Percentiles rank a stretch among this genome's conserved stretches.
Conservation (phyloP, 805 yeast species). For the Lipomyces anomalus region DNA sequence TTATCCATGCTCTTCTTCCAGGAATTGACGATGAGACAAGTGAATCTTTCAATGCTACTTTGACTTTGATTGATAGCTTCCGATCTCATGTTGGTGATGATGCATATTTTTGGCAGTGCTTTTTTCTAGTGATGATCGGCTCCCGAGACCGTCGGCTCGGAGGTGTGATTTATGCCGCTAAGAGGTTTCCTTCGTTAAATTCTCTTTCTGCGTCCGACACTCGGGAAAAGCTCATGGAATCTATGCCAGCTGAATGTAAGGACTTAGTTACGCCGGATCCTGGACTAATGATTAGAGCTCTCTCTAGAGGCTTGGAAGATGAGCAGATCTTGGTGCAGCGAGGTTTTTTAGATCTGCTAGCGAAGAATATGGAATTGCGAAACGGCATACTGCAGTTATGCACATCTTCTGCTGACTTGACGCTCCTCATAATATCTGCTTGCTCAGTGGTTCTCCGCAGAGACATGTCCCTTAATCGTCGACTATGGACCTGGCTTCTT, state of each 20-base stretch:
- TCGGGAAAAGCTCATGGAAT: conserved; percentile 22
- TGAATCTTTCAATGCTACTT: conserved; percentile 63
- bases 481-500: conserved; percentile 88
- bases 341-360: conserved; percentile 78
- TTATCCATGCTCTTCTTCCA: conserved; percentile 69
- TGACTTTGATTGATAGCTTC: conserved; percentile 56
- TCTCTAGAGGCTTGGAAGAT: conserved; percentile 62
- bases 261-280: conserved; percentile 70
- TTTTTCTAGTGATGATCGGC: conserved; percentile 68
- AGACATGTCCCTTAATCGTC: conserved; percentile 91
- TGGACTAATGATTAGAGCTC: conserved; percentile 69
- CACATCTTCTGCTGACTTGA: conserved; percentile 49
- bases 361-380: conserved; percentile 59
- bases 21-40: conserved; percentile 91
- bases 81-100: conserved; percentile 56
- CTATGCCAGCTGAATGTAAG: conserved; percentile 46
- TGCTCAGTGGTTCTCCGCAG: conserved; percentile 64
- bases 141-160: conserved; percentile 79
- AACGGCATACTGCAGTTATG: conserved; percentile 50
- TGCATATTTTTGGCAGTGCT: conserved; percentile 77
- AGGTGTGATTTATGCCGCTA: conserved; percentile 68
- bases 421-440: conserved; percentile 54
- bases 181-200: conserved; percentile 58
- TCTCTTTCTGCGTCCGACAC: conserved; percentile 29
- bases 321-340: conserved; percentile 70